phyloP scores from a whole-genome alignment of 192 early-diverging fungal species.

The Backusella tarrabulga region DNA sequence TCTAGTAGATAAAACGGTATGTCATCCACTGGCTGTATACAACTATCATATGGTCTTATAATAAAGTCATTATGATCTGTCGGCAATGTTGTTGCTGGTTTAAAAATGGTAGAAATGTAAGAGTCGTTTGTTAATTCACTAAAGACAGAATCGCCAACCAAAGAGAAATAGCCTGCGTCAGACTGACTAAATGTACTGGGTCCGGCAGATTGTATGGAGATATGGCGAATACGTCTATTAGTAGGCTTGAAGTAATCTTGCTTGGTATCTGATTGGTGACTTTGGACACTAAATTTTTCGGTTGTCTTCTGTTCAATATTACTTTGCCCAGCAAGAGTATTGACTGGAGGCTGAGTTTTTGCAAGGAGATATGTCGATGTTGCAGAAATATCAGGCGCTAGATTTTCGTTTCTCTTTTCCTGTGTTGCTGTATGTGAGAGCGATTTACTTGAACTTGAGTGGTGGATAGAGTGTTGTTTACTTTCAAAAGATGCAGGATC shows the following conservation, averaged over 20 bases:
- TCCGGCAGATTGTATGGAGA: not conserved
- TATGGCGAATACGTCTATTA: not conserved
- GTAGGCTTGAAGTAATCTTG: constrained; percentile 6
- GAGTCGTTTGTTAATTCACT: constrained; percentile 3
- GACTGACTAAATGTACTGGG: not conserved
- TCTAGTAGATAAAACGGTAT: not conserved
- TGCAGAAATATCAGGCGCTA: not conserved
- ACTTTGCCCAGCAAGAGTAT: not conserved
- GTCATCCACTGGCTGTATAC: not conserved
- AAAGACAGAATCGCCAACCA: not conserved
- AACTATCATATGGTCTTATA: not conserved
- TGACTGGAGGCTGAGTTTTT: not conserved
- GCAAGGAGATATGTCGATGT: not conserved
- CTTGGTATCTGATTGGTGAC: not conserved
- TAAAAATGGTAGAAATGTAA: not conserved
- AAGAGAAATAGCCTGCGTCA: constrained; percentile 1
- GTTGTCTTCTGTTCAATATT: not conserved
- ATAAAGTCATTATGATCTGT: not conserved
- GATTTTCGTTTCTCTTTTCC: not conserved
- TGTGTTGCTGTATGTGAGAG: not conserved
- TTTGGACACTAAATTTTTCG: not conserved
- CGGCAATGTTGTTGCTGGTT: not conserved
- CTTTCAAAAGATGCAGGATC: not conserved
- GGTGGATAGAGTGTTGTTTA: not conserved
- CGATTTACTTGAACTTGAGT: not conserved